Conservation (phyloP, 768 basidiomycete species). For the Xerocomellus chrysenteron region DNA sequence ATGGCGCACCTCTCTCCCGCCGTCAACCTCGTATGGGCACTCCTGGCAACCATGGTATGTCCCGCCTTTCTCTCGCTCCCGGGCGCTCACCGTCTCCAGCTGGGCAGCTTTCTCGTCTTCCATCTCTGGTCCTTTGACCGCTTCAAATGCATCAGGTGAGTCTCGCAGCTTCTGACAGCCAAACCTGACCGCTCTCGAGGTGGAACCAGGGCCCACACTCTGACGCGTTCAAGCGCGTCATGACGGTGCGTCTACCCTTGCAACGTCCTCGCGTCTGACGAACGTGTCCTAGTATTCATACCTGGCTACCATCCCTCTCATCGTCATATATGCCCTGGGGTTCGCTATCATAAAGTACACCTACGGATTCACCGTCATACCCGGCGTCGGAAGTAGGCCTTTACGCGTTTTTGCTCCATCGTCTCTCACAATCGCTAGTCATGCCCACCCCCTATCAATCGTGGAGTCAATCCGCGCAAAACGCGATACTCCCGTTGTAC, state of each 20-base stretch:
- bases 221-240: conserved; percentile 81
- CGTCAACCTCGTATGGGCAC: conserved; percentile 61
- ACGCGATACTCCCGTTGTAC: conserved; percentile 63
- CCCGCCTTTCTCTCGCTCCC: background rate
- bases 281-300: conserved; percentile 63
- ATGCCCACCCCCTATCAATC: conserved; percentile 60
- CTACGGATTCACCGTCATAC: conserved; percentile 56
- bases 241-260: conserved; percentile 59
- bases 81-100: conserved; percentile 34
- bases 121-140: conserved; percentile 81
- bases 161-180: background rate
- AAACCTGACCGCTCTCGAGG: conserved; percentile 35
- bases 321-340: conserved; percentile 57
- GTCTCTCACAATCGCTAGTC: conserved; percentile 40
- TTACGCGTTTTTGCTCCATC: background rate
- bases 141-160: conserved; percentile 70
- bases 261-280: background rate
- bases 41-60: conserved; percentile 50
- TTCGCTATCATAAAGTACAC: conserved; percentile 72
- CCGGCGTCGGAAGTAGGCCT: conserved; percentile 42
- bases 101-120: conserved; percentile 61
- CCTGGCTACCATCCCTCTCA: conserved; percentile 57
- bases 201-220: conserved; percentile 67
- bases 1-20: conserved; percentile 53
- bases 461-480: conserved; percentile 49